A percentile compares a stretch with the other conserved stretches of the same genome.
phyloP scores from a whole-genome alignment of 805 yeast genomes.

The Saturnispora bothae region DNA sequence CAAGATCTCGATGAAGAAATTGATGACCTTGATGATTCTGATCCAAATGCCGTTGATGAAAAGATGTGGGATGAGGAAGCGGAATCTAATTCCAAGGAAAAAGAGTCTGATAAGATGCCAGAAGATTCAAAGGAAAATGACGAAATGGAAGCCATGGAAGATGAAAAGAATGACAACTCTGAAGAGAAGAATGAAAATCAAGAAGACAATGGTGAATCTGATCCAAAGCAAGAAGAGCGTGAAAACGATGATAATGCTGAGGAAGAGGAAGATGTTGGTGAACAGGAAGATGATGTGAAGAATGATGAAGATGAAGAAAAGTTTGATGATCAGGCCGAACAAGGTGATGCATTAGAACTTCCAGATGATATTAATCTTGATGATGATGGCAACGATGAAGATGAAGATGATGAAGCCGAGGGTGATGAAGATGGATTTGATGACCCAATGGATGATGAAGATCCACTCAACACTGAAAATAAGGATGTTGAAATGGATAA shows the following conservation, averaged over 20 bases:
- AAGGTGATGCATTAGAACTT: slow-evolving; percentile 74
- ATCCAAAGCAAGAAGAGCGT: slow-evolving; percentile 29
- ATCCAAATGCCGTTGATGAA: slow-evolving; percentile 91
- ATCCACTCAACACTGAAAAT: slow-evolving; percentile 17
- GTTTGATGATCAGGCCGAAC: slow-evolving; percentile 66
- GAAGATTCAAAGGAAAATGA: slow-evolving; percentile 40
- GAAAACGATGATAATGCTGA: slow-evolving; percentile 40
- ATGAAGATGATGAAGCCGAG: slow-evolving; percentile 18
- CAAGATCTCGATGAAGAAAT: slow-evolving; percentile 81
- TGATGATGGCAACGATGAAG: slow-evolving; percentile 38
- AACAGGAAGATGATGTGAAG: slow-evolving; percentile 69
- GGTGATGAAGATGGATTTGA: slow-evolving; percentile 22
- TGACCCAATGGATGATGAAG: slow-evolving; percentile 18
- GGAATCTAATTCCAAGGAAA: slow-evolving; percentile 65
- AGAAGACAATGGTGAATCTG: slow-evolving; percentile 28
- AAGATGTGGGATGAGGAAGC: slow-evolving; percentile 97
- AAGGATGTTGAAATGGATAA: slow-evolving; percentile 24
- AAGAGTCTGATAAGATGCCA: slow-evolving; percentile 65
- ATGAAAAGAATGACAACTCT: slow-evolving; percentile 22
- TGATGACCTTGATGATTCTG: slow-evolving; percentile 80
- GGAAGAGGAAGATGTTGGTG: slow-evolving; percentile 66
- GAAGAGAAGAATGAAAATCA: slow-evolving; percentile 27
- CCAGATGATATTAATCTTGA: slow-evolving; percentile 91
- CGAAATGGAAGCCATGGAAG: slow-evolving; percentile 28
- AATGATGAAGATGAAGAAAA: slow-evolving; percentile 54